These are phyloP conservation scores for Vigna reflexopilosa DNA, from an alignment of 306 rosid genomes.

Conservation along the genomic window DNA sequence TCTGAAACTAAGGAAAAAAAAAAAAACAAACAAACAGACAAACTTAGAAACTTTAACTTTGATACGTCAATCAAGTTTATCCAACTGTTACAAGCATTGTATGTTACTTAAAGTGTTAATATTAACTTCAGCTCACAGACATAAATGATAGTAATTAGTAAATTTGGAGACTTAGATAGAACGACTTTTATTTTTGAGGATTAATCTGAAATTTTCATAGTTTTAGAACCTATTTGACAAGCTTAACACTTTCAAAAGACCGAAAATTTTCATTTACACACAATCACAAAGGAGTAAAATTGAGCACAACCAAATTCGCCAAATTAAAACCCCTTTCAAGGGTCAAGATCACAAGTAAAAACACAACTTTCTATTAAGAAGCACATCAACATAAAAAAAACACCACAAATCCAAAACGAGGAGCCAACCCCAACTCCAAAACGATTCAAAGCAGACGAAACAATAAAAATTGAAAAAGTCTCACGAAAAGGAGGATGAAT, in stretches of 20 bases:
- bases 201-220: not conserved
- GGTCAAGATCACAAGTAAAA: slow-evolving; percentile 3
- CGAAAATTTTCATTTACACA: not conserved
- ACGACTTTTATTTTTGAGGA: not conserved
- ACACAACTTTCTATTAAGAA: not conserved
- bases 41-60: too few relatives aligned
- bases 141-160: too few relatives aligned
- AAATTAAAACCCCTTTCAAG: slow-evolving; percentile 3
- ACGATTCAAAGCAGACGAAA: slow-evolving; percentile 12
- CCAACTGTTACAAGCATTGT: too few relatives aligned
- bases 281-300: slow-evolving; percentile 3
- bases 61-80: not conserved
- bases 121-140: too few relatives aligned
- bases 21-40: too few relatives aligned
- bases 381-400: not conserved
- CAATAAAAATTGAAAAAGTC: slow-evolving; percentile 7
- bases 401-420: not conserved
- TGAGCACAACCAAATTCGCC: slow-evolving; percentile 24
- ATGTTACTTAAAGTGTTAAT: too few relatives aligned
- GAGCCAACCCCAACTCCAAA: not conserved
- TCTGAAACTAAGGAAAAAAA: not conserved
- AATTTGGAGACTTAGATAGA: not conserved
- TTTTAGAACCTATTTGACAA: not conserved
- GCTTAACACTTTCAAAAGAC: not conserved
- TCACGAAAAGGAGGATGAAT: slow-evolving; percentile 7